phyloP scores from a whole-genome alignment of 2,329 filamentous ascomycete genomes.

The Hymenoscyphus occultus region DNA sequence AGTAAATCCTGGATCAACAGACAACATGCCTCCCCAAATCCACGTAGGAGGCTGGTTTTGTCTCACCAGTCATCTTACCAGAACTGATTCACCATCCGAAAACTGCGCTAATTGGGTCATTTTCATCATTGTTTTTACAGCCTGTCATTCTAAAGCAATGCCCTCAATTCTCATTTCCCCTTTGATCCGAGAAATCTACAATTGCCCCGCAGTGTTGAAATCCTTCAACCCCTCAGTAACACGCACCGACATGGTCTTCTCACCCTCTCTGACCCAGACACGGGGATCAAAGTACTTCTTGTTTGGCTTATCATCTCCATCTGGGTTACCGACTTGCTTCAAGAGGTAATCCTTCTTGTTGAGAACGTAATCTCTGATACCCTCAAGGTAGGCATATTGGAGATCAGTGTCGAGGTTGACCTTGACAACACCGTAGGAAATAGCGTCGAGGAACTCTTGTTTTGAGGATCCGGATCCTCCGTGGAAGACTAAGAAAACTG shows the following conservation, averaged over 20 bases:
- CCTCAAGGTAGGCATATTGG: conserved; percentile 88
- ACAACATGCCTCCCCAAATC: not conserved
- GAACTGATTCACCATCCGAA: not conserved
- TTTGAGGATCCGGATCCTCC: conserved; percentile 90
- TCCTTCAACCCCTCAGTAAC: conserved; percentile 79
- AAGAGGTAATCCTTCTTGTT: conserved; percentile 94
- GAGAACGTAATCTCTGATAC: conserved; percentile 91
- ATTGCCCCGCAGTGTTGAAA: conserved; percentile 80
- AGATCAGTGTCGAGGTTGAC: conserved; percentile 99
- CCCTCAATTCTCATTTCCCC: not conserved
- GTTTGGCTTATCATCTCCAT: conserved; percentile 96
- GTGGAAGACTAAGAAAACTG: conserved; percentile 99
- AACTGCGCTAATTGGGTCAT: not conserved
- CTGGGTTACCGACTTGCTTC: conserved; percentile 88
- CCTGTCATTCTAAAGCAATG: conserved; percentile 3
- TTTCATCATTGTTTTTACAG: conserved; percentile 15
- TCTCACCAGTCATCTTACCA: not conserved
- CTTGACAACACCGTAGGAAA: conserved; percentile 94
- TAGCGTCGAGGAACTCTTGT: conserved; percentile 85
- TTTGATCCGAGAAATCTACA: conserved; percentile 50
- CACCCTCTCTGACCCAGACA: conserved; percentile 93
- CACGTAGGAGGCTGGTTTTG: not conserved
- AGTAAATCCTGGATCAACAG: not conserved
- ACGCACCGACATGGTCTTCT: conserved; percentile 91
- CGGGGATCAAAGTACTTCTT: conserved; percentile 58